Percentiles rank a stretch among this genome's conserved stretches.
These are phyloP conservation scores for Saturnispora silvae DNA, from an alignment of 805 yeast species.

Conservation along the genomic window DNA sequence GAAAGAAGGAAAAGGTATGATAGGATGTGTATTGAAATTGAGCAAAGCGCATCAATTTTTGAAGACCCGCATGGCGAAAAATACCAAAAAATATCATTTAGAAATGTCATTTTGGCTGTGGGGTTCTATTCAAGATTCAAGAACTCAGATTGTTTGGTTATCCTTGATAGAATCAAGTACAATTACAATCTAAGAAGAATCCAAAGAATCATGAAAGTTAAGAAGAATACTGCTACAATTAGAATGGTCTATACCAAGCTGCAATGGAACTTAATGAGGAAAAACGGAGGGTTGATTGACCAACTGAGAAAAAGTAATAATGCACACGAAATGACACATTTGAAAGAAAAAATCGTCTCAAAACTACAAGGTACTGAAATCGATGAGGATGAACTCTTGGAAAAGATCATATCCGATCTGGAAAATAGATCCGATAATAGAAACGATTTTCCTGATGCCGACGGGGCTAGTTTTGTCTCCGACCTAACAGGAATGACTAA, in stretches of 20 bases:
- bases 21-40: conserved; percentile 59
- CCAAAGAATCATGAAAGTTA: conserved; percentile 33
- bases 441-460: conserved; percentile 2
- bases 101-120: conserved; percentile 48
- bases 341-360: conserved; percentile 3
- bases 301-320: conserved; percentile 5
- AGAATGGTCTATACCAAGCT: conserved; percentile 39
- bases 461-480: conserved; percentile 18
- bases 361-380: conserved; percentile 8
- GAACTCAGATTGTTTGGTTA: conserved; percentile 62
- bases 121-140: conserved; percentile 74
- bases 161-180: conserved; percentile 60
- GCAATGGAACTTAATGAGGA: conserved; percentile 26
- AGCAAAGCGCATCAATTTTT: conserved; percentile 32
- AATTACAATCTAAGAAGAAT: conserved; percentile 48
- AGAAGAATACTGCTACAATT: conserved; percentile 35
- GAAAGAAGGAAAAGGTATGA: conserved; percentile 48
- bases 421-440: background rate
- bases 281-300: conserved; percentile 5
- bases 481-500: conserved; percentile 17
- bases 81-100: conserved; percentile 57
- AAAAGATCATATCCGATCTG: conserved; percentile 7
- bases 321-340: background rate
- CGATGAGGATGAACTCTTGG: conserved; percentile 5
- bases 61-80: conserved; percentile 22